These are phyloP conservation scores for Rhizophlyctis rosea DNA, from an alignment of 192 early-diverging fungal genomes.

Conservation along the genomic window DNA sequence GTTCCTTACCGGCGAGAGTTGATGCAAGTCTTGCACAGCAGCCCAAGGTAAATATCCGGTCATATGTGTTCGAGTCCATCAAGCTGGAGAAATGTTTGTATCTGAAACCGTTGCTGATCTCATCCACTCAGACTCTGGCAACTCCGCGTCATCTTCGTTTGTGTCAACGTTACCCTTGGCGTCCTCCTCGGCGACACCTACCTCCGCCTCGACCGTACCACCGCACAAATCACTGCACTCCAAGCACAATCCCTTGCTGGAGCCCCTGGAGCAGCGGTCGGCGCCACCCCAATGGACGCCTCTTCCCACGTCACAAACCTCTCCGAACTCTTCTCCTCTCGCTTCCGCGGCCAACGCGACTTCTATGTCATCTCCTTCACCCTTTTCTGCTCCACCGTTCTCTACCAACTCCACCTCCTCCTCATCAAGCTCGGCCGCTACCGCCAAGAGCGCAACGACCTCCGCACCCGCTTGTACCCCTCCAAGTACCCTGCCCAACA, in stretches of 20 bases:
- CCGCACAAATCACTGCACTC: conserved; percentile 20
- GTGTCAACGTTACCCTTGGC: conserved; percentile 18
- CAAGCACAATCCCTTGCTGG: conserved; percentile 14
- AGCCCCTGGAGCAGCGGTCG: conserved; percentile 9
- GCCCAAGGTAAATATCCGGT: conserved; percentile 25
- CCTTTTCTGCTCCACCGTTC: conserved; percentile 27
- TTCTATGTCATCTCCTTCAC: conserved; percentile 29
- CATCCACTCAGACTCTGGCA: conserved; percentile 17
- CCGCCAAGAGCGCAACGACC: conserved; percentile 19
- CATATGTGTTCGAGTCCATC: too few relatives aligned
- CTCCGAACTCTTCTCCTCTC: conserved; percentile 26
- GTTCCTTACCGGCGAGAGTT: conserved; percentile 26
- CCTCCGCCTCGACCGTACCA: conserved; percentile 27
- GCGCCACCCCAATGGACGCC: conserved; percentile 9
- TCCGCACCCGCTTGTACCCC: neutral
- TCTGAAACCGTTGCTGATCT: neutral
- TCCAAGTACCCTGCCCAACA: neutral
- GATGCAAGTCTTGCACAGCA: conserved; percentile 23
- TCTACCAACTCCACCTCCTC: conserved; percentile 20
- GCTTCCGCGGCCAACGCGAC: conserved; percentile 33
- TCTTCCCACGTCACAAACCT: conserved; percentile 18
- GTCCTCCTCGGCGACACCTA: conserved; percentile 31
- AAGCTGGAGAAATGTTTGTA: too few relatives aligned
- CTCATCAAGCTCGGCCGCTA: conserved; percentile 30
- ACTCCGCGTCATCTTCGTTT: conserved; percentile 24